Evolutionary conservation across 2,329 filamentous ascomycete species (phyloP).

Genomic region (Tothia fuscella): DNA sequence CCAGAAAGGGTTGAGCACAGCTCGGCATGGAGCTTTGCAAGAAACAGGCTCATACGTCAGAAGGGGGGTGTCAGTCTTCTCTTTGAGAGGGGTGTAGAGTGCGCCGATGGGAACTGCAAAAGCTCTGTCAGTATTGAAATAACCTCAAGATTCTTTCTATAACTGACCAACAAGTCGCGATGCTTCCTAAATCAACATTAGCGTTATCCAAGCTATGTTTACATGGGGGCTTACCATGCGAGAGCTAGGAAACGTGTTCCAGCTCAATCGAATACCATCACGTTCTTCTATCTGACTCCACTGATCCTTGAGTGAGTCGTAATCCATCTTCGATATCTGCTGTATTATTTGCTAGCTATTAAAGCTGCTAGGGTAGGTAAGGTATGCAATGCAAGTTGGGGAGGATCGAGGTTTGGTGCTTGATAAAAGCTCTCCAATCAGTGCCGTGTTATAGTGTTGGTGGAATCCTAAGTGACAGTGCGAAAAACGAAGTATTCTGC

Average conservation of each 20-base stretch:
- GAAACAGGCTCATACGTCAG: slow-evolving; percentile 94
- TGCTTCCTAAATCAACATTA: slow-evolving; percentile 55
- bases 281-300: slow-evolving; percentile 95
- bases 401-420: too few relatives aligned
- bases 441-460: too few relatives aligned
- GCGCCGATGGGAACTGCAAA: slow-evolving; percentile 74
- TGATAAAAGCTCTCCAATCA: too few relatives aligned
- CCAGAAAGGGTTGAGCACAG: slow-evolving; percentile 95
- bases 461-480: too few relatives aligned
- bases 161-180: slow-evolving; percentile 62
- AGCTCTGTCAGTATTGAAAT: slow-evolving; percentile 12
- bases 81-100: slow-evolving; percentile 89
- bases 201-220: slow-evolving; percentile 11
- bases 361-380: too few relatives aligned
- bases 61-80: slow-evolving; percentile 78
- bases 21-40: slow-evolving; percentile 91
- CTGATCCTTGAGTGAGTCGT: slow-evolving; percentile 85
- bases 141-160: not conserved
- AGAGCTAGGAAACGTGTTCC: slow-evolving; percentile 97
- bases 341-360: too few relatives aligned
- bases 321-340: slow-evolving; percentile 69
- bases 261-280: slow-evolving; percentile 90
- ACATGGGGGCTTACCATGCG: slow-evolving; percentile 54
- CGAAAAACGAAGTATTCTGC: too few relatives aligned
- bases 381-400: too few relatives aligned